phyloP scores from a whole-genome alignment of 768 basidiomycete species.

The Rhodotorula paludigena region DNA sequence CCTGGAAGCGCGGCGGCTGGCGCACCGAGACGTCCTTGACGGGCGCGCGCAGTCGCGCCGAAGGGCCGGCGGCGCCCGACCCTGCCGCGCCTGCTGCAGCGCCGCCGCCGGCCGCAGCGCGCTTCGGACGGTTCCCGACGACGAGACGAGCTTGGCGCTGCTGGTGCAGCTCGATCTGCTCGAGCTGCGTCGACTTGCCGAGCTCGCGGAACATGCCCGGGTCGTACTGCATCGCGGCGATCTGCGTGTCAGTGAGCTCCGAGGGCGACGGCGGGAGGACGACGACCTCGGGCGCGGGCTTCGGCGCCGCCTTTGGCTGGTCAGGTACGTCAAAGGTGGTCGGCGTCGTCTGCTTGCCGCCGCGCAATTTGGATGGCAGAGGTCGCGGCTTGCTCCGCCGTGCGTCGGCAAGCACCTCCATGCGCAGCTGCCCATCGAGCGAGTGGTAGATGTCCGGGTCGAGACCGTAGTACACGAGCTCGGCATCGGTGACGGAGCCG shows the following conservation, averaged over 20 bases:
- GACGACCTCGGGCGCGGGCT: constrained; percentile 2
- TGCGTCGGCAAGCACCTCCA: constrained; percentile 62
- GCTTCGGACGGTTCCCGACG: background rate
- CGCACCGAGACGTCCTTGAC: constrained; percentile 58
- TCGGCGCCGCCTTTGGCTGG: background rate
- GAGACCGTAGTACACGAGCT: constrained; percentile 63
- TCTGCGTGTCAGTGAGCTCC: constrained; percentile 4
- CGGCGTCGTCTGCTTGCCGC: background rate
- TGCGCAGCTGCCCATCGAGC: constrained; percentile 64
- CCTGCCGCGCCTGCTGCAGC: background rate
- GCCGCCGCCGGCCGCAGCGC: background rate
- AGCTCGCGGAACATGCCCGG: background rate
- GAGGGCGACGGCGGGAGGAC: constrained; percentile 53
- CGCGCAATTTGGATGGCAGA: background rate
- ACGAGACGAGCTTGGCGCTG: background rate
- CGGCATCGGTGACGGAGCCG: constrained; percentile 43
- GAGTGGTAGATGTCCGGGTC: constrained; percentile 66
- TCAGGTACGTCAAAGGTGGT: background rate
- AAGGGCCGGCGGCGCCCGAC: background rate
- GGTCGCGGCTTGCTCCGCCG: constrained; percentile 24
- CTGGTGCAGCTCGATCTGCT: background rate
- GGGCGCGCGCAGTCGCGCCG: constrained; percentile 47
- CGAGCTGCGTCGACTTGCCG: background rate
- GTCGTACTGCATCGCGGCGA: background rate
- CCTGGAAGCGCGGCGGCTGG: constrained; percentile 53